A percentile compares a stretch with the other conserved stretches of the same genome.
These are phyloP conservation scores for Aspergillus awamori DNA, from an alignment of 2,329 filamentous ascomycete species.

Conservation along the genomic window DNA sequence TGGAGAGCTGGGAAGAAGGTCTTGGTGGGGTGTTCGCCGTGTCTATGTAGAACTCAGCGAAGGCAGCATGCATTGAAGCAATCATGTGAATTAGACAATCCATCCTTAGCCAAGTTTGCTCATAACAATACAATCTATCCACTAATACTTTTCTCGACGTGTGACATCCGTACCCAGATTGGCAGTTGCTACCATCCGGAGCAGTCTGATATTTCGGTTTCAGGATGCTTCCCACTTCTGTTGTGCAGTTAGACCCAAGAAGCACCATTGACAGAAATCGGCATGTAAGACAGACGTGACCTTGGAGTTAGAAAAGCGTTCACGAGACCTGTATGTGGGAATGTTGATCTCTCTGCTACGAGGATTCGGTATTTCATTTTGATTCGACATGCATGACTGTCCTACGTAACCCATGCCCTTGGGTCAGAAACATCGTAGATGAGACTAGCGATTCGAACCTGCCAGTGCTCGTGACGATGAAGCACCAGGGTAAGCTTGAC, in stretches of 20 bases:
- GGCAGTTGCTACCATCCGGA: not conserved
- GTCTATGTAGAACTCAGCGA: constrained; percentile 26
- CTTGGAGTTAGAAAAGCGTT: not conserved
- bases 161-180: not conserved
- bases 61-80: not conserved
- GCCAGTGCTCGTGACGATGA: not conserved
- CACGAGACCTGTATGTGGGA: constrained; percentile 15
- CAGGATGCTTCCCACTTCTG: not conserved
- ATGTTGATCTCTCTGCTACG: constrained; percentile 14
- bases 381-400: not conserved
- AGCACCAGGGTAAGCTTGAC: not conserved
- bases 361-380: constrained; percentile 11
- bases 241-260: not conserved
- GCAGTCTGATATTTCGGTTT: not conserved
- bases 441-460: not conserved
- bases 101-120: not conserved
- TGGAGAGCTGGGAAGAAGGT: constrained; percentile 53
- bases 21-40: constrained; percentile 44
- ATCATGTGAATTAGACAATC: not conserved
- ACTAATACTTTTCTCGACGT: not conserved
- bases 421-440: not conserved
- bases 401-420: not conserved
- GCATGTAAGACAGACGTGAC: not conserved
- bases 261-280: not conserved
- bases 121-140: not conserved